Evolutionary conservation across 192 early-diverging fungal species (phyloP), one percentile per base, ranked within the genome.

Genomic region (Coemansia sp.): DNA sequence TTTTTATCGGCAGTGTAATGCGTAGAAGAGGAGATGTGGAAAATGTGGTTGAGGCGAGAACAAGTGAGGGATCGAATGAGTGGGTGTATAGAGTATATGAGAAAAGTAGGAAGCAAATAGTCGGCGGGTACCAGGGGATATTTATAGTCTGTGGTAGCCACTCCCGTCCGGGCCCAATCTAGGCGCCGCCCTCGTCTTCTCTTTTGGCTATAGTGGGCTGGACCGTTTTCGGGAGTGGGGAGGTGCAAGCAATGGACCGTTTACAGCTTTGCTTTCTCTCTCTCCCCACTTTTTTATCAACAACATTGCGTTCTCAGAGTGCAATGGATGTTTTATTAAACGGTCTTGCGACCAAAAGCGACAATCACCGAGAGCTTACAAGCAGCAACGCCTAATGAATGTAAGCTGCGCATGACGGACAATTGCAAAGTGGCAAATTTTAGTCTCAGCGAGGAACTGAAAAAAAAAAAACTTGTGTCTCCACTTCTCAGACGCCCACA

Each of bases 141-240:
- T 49, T 49, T 49, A 49, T 49, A 49, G 46, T 27, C 20, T 49
- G 32, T 35, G 11, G 46, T 49, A 22, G 46, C 46, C 46, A 49
- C 46, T 22, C 46, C 32, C 32, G 32, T 49, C 46, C 46, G 46
- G 46, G 46, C 46, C 46, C 46, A 49, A 49, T 12, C 46, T 49
- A 49, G 46, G 46, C 46, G 46, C 46, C 46, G 20, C 46, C 46
- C 46, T 49, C 46, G 11, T 25, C 20, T 49, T 49, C 46, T 49
- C 46, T 49, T 49, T 49, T 49, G 46, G 46, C 46, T 49, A 49
- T 27, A 49, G 46, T 49, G 46, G 46, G 46, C 46, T 49, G 46
- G 46, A 49, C 46, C 43, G 43, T 45, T 45, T 45, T 45, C 43
- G 43, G 43, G 43, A 45, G 43, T 17, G 43, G 22, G 43, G 19